Percentiles rank a stretch among this genome's conserved stretches.
Evolutionary conservation across 495 filamentous ascomycete genomes (phyloP).

Genomic region (Aspergillus ellipticus): DNA sequence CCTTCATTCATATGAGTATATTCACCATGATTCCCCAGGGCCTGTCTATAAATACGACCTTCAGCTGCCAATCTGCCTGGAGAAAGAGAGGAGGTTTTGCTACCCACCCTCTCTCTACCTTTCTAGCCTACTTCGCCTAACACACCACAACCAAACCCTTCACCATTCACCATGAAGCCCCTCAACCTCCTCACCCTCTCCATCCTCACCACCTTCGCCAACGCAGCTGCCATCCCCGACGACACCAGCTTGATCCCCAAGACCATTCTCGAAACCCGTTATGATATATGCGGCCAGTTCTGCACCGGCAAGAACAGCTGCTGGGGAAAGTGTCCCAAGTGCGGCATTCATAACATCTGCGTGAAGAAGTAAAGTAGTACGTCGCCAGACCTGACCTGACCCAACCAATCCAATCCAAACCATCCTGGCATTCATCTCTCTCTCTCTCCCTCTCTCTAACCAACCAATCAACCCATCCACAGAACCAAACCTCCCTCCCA

Average conservation of each 20-base stretch:
- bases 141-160: not conserved
- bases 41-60: no score
- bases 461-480: not conserved
- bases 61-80: no score
- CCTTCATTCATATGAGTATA: no score
- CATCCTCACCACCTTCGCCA: not conserved
- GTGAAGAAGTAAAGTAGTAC: no score
- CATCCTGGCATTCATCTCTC: no score
- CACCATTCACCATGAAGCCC: conserved; percentile 6
- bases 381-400: no score
- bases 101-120: no score
- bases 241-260: not conserved
- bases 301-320: not conserved
- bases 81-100: no score
- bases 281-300: not conserved
- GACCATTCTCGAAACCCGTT: not conserved
- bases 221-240: not conserved
- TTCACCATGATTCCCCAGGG: no score
- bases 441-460: not conserved
- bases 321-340: not conserved
- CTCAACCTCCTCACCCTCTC: conserved; percentile 1
- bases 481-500: not conserved
- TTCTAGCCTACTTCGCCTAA: not conserved
- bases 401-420: not conserved
- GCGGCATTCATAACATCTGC: not conserved